These are phyloP conservation scores for Tricholoma hemisulphureum DNA, from an alignment of 768 basidiomycete species.

Conservation along the genomic window DNA sequence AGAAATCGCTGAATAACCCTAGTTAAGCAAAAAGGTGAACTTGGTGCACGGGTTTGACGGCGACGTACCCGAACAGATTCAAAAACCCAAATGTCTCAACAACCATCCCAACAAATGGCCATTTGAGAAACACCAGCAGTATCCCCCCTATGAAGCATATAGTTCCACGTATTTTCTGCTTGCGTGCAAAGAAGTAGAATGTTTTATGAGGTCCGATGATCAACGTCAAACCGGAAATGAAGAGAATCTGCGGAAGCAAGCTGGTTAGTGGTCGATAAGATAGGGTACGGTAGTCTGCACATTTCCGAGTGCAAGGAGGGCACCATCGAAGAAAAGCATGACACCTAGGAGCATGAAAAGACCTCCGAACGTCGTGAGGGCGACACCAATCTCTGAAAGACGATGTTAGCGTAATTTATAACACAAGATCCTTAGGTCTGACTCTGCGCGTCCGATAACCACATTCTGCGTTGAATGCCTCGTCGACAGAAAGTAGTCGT, in stretches of 20 bases:
- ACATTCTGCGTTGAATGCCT: conserved; percentile 40
- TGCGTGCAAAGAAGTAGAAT: conserved; percentile 96
- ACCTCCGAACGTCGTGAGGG: conserved; percentile 91
- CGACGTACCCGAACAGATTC: conserved; percentile 88
- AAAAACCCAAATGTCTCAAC: conserved; percentile 97
- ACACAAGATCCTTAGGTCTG: conserved; percentile 16
- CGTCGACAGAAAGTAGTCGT: conserved; percentile 7
- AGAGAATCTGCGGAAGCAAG: conserved; percentile 70
- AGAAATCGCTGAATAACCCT: conserved; percentile 76
- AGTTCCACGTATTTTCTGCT: conserved; percentile 91
- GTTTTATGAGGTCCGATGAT: conserved; percentile 98
- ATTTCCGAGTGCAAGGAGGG: conserved; percentile 94
- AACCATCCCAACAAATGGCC: conserved; percentile 90
- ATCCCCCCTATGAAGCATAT: conserved; percentile 88
- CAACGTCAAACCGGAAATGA: conserved; percentile 89
- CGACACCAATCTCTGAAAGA: conserved; percentile 86
- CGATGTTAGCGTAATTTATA: conserved; percentile 3
- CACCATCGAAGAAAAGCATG: conserved; percentile 95
- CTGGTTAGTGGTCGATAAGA: conserved; percentile 5
- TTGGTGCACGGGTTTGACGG: neutral
- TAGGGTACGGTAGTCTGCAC: conserved; percentile 39
- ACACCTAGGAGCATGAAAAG: conserved; percentile 97
- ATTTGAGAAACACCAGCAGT: conserved; percentile 89
- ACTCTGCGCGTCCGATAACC: conserved; percentile 70
- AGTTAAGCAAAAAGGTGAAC: conserved; percentile 1